Evolutionary conservation across 768 basidiomycete species (phyloP).

Genomic region (Trametes maxima): DNA sequence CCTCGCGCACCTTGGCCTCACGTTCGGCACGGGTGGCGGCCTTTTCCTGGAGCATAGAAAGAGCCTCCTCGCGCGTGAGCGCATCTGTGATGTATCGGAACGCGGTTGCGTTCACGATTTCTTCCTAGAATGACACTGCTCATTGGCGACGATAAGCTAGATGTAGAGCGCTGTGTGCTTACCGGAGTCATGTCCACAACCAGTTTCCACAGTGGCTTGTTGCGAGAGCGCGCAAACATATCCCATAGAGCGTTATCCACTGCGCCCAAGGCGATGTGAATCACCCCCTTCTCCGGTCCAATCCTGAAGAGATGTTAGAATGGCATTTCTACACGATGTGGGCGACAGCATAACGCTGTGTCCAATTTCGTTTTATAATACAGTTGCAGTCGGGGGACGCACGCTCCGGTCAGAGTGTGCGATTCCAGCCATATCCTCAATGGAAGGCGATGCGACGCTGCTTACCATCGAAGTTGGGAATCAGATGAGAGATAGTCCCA

Average conservation of each 20-base stretch:
- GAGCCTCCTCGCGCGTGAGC: slow-evolving; percentile 88
- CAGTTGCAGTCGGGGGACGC: neutral
- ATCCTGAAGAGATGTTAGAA: slow-evolving; percentile 50
- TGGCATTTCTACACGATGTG: too few relatives aligned
- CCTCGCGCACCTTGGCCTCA: slow-evolving; percentile 69
- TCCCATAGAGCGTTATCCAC: slow-evolving; percentile 96
- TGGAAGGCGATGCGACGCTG: neutral
- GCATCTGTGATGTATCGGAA: slow-evolving; percentile 94
- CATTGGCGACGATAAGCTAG: neutral
- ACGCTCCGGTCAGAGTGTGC: neutral
- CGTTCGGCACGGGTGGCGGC: slow-evolving; percentile 78
- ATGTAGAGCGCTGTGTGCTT: neutral
- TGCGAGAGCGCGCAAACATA: slow-evolving; percentile 76
- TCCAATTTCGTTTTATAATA: too few relatives aligned
- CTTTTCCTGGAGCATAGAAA: slow-evolving; percentile 77
- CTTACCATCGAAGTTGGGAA: slow-evolving; percentile 88
- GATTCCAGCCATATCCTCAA: too few relatives aligned
- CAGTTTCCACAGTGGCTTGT: slow-evolving; percentile 93
- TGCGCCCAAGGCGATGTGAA: slow-evolving; percentile 85
- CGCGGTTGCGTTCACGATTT: slow-evolving; percentile 72
- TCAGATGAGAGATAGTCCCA: slow-evolving; percentile 89
- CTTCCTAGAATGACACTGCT: slow-evolving; percentile 52
- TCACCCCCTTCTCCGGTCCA: slow-evolving; percentile 94
- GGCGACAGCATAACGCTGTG: too few relatives aligned
- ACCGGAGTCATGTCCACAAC: slow-evolving; percentile 88